These are phyloP conservation scores for Ustilago nuda DNA, from an alignment of 1,284 basidiomycete genomes.

Conservation along the genomic window DNA sequence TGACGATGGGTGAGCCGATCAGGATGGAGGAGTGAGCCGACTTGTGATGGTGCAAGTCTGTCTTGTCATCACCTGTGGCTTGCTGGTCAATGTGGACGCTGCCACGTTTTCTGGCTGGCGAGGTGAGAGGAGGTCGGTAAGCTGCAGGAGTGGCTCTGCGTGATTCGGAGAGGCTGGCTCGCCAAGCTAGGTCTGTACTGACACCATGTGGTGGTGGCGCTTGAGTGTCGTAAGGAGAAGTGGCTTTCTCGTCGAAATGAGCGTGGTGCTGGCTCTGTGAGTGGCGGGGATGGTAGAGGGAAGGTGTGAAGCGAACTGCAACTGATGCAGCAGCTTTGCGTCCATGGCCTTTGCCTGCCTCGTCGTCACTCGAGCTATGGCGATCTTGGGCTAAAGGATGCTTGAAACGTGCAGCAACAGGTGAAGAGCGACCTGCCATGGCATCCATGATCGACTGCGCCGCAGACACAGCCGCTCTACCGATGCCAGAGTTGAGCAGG, in stretches of 20 bases:
- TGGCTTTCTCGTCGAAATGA: conserved; percentile 17
- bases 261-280: conserved; percentile 18
- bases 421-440: conserved; percentile 54
- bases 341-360: conserved; percentile 59
- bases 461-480: conserved; percentile 52
- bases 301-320: conserved; percentile 49
- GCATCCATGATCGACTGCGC: conserved; percentile 61
- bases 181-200: conserved; percentile 31
- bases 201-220: conserved; percentile 20
- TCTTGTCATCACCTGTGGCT: conserved; percentile 35
- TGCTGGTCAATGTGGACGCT: conserved; percentile 32
- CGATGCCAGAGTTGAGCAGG: conserved; percentile 44
- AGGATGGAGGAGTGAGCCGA: conserved; percentile 48
- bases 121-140: conserved; percentile 49
- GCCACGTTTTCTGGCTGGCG: conserved; percentile 29
- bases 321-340: conserved; percentile 32
- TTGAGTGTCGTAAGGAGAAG: conserved; percentile 18
- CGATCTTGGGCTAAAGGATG: conserved; percentile 18
- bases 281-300: conserved; percentile 29
- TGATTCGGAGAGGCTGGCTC: conserved; percentile 42
- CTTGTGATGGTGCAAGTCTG: conserved; percentile 35
- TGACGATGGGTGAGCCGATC: conserved; percentile 58
- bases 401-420: conserved; percentile 27
- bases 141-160: conserved; percentile 48
- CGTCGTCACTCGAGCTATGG: conserved; percentile 52